A percentile compares a stretch with the other conserved stretches of the same genome.
Conservation (phyloP, 148 eudicot species). For the Vaccinium macrocarpon region DNA sequence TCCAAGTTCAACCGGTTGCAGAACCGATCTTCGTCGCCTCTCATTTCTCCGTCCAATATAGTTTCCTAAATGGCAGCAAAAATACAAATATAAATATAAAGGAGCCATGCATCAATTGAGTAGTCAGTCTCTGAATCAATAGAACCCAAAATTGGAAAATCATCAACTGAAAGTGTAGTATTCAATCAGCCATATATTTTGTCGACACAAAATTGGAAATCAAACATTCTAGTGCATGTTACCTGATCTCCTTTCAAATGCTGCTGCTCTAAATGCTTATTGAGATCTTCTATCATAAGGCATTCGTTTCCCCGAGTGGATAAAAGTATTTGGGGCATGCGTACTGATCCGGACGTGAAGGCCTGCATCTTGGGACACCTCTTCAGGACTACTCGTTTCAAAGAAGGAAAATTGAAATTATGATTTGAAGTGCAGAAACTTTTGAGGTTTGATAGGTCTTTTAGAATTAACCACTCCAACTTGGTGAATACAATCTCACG, state of each 20-base stretch:
- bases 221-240: not conserved
- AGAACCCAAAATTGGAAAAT: no score
- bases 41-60: not conserved
- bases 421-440: not conserved
- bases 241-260: not conserved
- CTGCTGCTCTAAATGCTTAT: not conserved
- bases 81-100: not conserved
- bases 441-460: not conserved
- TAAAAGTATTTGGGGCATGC: not conserved
- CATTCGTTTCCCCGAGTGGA: not conserved
- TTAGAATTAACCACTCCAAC: not conserved
- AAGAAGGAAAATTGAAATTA: not conserved
- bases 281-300: not conserved
- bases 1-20: rapidly evolving
- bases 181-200: not conserved
- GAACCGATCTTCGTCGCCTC: not conserved
- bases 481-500: not conserved
- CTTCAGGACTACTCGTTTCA: not conserved
- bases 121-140: no score
- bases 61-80: not conserved
- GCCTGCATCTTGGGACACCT: not conserved
- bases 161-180: not conserved
- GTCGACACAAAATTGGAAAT: not conserved
- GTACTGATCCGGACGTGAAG: not conserved
- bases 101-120: no score